phyloP scores from a whole-genome alignment of 208 protist species.

The Leishmania gerbilli region DNA sequence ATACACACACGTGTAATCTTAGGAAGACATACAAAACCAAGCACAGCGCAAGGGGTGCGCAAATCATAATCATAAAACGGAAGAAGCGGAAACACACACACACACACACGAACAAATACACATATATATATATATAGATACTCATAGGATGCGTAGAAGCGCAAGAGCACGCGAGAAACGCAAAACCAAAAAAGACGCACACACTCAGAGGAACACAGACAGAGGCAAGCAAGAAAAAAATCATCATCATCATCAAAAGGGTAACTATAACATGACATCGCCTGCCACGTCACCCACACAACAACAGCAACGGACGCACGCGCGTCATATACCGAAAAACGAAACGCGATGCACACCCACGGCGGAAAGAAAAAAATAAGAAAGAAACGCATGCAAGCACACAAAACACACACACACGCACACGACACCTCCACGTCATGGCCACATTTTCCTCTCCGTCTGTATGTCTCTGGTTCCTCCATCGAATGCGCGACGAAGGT shows the following conservation, averaged over 20 bases:
- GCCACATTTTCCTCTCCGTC: not conserved
- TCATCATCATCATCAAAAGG: not conserved
- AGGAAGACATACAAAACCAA: not conserved
- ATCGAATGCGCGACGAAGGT: not conserved
- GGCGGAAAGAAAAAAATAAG: not conserved
- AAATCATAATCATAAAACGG: not conserved
- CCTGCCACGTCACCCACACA: not conserved
- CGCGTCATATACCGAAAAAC: not conserved
- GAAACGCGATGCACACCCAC: not conserved
- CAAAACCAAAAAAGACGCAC: not conserved
- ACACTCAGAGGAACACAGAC: not conserved
- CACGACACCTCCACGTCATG: not conserved
- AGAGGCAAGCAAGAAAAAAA: not conserved
- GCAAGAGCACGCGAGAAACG: not conserved
- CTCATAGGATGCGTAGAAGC: not conserved
- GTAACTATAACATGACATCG: not conserved
- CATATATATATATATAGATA: not conserved
- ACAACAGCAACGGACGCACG: not conserved
- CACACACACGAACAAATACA: not conserved
- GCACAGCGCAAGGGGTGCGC: not conserved
- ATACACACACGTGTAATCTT: not conserved
- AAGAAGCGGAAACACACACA: not conserved
- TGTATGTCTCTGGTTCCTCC: not conserved
- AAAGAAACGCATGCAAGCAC: not conserved
- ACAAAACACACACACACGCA: not conserved